Conservation (phyloP, 2,329 filamentous ascomycete species). For the Sporothrix humicola region DNA sequence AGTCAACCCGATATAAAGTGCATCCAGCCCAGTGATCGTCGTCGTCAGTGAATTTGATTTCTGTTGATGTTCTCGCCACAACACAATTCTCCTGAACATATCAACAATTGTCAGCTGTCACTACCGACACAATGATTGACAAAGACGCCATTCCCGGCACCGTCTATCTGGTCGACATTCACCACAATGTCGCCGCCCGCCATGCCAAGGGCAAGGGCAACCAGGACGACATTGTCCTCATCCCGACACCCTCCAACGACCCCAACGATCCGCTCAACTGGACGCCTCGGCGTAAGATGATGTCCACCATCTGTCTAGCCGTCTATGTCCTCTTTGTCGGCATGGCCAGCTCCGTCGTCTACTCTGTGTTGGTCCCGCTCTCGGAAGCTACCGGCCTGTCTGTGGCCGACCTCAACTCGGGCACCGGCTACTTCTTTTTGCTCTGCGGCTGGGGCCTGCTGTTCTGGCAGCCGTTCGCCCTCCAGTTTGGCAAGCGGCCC, state of each 20-base stretch:
- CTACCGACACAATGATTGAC: constrained; percentile 12
- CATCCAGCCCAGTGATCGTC: not conserved
- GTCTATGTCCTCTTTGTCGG: constrained; percentile 21
- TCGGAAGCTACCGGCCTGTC: constrained; percentile 16
- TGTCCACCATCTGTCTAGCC: constrained; percentile 23
- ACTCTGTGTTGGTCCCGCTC: constrained; percentile 15
- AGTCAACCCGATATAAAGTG: not conserved
- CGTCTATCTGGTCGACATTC: constrained; percentile 17
- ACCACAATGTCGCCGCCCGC: constrained; percentile 16
- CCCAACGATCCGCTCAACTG: constrained; percentile 22
- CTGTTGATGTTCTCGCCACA: not conserved
- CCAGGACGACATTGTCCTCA: constrained; percentile 21
- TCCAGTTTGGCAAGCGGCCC: constrained; percentile 18
- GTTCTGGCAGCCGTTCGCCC: constrained; percentile 24
- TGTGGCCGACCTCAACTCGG: constrained; percentile 13
- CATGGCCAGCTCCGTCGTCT: constrained; percentile 22
- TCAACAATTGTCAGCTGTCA: not conserved
- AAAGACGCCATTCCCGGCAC: constrained; percentile 24
- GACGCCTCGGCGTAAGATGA: constrained; percentile 6
- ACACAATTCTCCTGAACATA: not conserved
- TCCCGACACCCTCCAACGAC: constrained; percentile 24
- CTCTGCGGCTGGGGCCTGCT: constrained; percentile 15
- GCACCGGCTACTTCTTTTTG: constrained; percentile 19
- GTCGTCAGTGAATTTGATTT: not conserved
- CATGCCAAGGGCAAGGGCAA: constrained; percentile 15